Conservation (phyloP, 2,329 filamentous ascomycete species). For the Periglandula ipomoeae region DNA sequence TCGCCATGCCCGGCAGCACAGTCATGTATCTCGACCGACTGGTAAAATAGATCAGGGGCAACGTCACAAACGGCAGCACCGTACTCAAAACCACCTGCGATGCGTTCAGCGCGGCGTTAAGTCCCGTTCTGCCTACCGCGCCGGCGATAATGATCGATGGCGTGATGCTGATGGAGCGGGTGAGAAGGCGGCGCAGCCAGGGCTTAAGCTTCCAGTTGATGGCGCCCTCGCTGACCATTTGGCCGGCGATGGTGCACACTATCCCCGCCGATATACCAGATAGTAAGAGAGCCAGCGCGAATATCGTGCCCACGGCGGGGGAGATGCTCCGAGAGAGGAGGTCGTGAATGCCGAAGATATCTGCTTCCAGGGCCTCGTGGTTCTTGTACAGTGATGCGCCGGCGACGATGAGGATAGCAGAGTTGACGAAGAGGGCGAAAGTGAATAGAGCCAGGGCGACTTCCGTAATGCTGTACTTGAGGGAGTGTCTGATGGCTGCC, state of each 20-base stretch:
- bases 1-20: constrained; percentile 39
- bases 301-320: constrained; percentile 71
- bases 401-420: constrained; percentile 71
- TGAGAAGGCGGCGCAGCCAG: constrained; percentile 71
- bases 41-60: constrained; percentile 79
- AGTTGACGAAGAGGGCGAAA: constrained; percentile 79
- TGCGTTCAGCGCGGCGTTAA: constrained; percentile 63
- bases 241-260: constrained; percentile 80
- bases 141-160: constrained; percentile 78
- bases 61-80: constrained; percentile 72
- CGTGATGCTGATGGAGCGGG: constrained; percentile 69
- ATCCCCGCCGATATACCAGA: constrained; percentile 77
- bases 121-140: constrained; percentile 61
- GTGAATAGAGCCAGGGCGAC: constrained; percentile 66
- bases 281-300: constrained; percentile 70
- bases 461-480: constrained; percentile 66
- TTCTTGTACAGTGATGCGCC: constrained; percentile 65
- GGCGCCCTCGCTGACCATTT: constrained; percentile 82
- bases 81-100: constrained; percentile 72
- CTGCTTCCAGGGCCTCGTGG: constrained; percentile 52
- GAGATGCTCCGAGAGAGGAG: constrained; percentile 62
- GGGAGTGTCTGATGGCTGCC: constrained; percentile 61
- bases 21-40: constrained; percentile 74
- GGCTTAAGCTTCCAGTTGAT: constrained; percentile 65
- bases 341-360: constrained; percentile 75